These are phyloP conservation scores for Gossypium ekmanianum DNA, from an alignment of 345 rosid genomes.

Conservation along the genomic window DNA sequence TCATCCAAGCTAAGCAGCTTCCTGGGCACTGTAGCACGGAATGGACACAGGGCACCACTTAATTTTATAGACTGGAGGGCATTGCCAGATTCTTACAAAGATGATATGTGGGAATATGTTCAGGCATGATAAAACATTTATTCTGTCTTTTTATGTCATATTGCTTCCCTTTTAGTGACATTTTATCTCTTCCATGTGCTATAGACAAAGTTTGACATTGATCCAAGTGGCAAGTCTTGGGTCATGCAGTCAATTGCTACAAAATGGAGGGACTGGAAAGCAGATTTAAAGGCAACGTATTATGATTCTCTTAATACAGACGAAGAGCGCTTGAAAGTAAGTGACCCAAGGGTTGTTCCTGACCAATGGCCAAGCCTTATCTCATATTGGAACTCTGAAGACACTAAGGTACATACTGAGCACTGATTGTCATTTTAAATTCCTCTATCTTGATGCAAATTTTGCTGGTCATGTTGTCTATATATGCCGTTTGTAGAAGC, in stretches of 20 bases:
- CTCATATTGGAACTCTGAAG: constrained; percentile 34
- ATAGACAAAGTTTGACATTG: constrained; percentile 34
- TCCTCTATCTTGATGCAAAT: background rate
- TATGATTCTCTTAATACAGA: constrained; percentile 33
- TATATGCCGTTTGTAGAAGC: constrained; percentile 24
- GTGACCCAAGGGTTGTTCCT: constrained; percentile 31
- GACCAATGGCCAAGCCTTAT: constrained; percentile 37
- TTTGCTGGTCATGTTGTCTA: background rate
- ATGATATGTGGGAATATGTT: constrained; percentile 33
- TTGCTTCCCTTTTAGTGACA: background rate
- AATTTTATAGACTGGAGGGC: constrained; percentile 25
- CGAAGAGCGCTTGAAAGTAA: constrained; percentile 32
- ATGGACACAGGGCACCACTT: constrained; percentile 37
- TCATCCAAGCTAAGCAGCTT: constrained; percentile 31
- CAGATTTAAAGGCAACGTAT: constrained; percentile 27
- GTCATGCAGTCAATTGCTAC: constrained; percentile 29
- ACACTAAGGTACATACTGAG: constrained; percentile 25
- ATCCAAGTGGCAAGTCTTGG: constrained; percentile 26
- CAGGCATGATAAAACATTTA: constrained; percentile 25
- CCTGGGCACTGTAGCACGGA: constrained; percentile 34
- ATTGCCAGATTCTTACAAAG: constrained; percentile 28
- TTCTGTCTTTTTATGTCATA: background rate
- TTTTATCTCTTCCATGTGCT: constrained; percentile 1
- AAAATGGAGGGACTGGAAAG: constrained; percentile 42
- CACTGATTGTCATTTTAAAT: background rate